Percentiles rank a stretch among this genome's conserved stretches.
Conservation (phyloP, 2,329 filamentous ascomycete genomes). For the Exophiala sideris region DNA sequence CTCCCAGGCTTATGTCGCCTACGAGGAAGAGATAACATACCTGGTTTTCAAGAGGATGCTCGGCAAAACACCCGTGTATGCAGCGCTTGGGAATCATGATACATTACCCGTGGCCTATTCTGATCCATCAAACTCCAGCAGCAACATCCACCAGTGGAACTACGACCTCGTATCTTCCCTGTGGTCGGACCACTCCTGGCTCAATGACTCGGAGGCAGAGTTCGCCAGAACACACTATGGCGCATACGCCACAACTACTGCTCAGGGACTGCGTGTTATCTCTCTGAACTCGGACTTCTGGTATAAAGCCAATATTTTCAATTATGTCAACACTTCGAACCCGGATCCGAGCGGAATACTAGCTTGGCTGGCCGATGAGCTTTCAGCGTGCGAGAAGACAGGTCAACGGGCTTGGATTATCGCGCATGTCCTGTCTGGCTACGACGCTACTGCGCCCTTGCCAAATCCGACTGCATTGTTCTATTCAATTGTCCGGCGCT, state of each 20-base stretch:
- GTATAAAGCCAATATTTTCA: constrained; percentile 30
- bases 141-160: constrained; percentile 28
- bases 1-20: constrained; percentile 30
- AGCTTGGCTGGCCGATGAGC: constrained; percentile 27
- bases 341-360: constrained; percentile 28
- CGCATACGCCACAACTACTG: constrained; percentile 27
- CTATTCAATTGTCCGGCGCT: constrained; percentile 29
- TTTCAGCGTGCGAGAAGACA: constrained; percentile 27
- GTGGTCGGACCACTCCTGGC: constrained; percentile 30
- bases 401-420: constrained; percentile 31
- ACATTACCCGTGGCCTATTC: constrained; percentile 26
- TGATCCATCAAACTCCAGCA: constrained; percentile 14
- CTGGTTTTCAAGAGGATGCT: constrained; percentile 31
- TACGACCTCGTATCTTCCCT: constrained; percentile 28
- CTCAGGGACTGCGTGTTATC: constrained; percentile 31
- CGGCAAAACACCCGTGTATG: constrained; percentile 29
- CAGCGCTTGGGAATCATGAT: constrained; percentile 33
- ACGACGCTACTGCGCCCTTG: constrained; percentile 24
- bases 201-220: constrained; percentile 25
- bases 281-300: constrained; percentile 32
- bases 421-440: constrained; percentile 29
- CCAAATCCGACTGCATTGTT: constrained; percentile 30
- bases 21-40: constrained; percentile 30
- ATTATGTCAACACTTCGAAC: constrained; percentile 30
- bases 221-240: constrained; percentile 28